A percentile compares a stretch with the other conserved stretches of the same genome.
Evolutionary conservation across 108 stramenopile genomes (phyloP).

Genomic region (Thalassiosira profunda): DNA sequence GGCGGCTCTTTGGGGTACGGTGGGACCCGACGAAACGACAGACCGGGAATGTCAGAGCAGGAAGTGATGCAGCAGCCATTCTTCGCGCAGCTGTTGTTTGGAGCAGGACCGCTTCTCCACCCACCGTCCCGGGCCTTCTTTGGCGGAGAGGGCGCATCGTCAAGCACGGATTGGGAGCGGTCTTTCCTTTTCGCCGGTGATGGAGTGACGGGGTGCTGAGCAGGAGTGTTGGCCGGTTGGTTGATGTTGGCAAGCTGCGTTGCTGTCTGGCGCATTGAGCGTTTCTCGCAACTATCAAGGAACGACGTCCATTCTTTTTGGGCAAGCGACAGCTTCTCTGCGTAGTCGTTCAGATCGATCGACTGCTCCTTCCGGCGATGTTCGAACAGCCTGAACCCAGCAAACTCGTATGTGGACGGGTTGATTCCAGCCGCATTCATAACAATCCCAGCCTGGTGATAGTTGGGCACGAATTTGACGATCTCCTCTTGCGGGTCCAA

Average conservation of each 20-base stretch:
- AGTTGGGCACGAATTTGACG: neutral
- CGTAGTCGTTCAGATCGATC: neutral
- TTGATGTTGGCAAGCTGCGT: neutral
- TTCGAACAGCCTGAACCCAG: constrained; percentile 14
- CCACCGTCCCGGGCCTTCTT: too few relatives aligned
- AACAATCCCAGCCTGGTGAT: constrained; percentile 1
- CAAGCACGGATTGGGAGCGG: too few relatives aligned
- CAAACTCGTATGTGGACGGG: constrained; percentile 1
- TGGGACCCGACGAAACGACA: constrained; percentile 1
- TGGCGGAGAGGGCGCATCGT: too few relatives aligned
- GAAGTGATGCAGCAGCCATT: neutral
- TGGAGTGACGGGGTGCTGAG: neutral
- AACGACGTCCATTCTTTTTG: neutral
- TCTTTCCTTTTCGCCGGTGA: neutral
- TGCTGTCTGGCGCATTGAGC: neutral
- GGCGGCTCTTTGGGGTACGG: neutral
- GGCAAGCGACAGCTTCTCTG: neutral
- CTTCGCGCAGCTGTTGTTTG: constrained; percentile 1
- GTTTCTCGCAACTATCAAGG: neutral
- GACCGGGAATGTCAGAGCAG: neutral
- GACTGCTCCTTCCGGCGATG: neutral
- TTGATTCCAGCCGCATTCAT: constrained; percentile 5
- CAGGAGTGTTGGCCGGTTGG: neutral
- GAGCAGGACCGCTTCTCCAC: neutral
- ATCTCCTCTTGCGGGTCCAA: constrained; percentile 1